These are phyloP conservation scores for Wallemia ichthyophaga DNA, from an alignment of 1,284 basidiomycete genomes.

Conservation along the genomic window DNA sequence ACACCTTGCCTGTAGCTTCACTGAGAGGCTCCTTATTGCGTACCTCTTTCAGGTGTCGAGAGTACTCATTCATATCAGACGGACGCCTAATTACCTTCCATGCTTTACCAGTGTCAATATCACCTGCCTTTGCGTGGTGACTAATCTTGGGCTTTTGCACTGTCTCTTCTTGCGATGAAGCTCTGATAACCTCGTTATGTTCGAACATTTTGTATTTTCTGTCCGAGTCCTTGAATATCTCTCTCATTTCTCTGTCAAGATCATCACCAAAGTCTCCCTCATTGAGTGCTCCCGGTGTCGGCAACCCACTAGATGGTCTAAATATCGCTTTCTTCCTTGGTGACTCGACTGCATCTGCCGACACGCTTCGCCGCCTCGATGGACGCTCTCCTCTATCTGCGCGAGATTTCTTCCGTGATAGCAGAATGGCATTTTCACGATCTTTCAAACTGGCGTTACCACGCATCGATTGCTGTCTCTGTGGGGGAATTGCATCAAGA, in stretches of 20 bases:
- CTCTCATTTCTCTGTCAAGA: neutral
- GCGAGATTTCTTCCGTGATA: neutral
- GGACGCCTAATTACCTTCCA: slow-evolving; percentile 66
- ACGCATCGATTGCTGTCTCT: neutral
- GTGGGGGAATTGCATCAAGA: neutral
- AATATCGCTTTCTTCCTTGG: neutral
- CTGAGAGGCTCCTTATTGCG: neutral
- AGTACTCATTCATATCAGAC: slow-evolving; percentile 40
- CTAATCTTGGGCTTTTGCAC: slow-evolving; percentile 20
- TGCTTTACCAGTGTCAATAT: slow-evolving; percentile 47
- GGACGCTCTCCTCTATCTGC: neutral
- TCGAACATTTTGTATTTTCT: neutral
- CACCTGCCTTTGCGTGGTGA: slow-evolving; percentile 38
- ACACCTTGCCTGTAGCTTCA: slow-evolving; percentile 1
- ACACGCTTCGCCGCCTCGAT: neutral
- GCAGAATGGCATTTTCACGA: neutral
- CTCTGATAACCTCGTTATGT: neutral
- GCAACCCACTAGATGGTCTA: neutral
- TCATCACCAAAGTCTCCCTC: neutral
- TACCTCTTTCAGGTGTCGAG: neutral
- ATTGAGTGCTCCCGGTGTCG: neutral
- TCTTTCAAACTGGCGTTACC: neutral
- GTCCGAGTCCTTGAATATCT: neutral
- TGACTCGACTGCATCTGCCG: neutral
- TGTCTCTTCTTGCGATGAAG: neutral